Evolutionary conservation across 257 asterid genomes (phyloP).

Genomic region (Paraleonurus japonicus): DNA sequence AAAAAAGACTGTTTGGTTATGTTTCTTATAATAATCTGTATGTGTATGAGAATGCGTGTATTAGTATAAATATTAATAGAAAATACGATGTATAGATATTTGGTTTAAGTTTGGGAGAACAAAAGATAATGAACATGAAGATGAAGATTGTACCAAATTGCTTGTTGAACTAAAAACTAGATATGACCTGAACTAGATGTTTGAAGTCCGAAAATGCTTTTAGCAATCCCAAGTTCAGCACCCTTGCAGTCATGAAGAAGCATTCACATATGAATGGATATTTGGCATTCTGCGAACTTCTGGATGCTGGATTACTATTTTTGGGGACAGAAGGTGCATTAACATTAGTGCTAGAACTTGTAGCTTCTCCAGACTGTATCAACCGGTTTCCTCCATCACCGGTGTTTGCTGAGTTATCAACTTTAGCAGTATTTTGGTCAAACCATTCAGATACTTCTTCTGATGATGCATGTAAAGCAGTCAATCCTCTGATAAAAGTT

Average conservation of each 20-base stretch:
- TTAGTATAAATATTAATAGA: background rate
- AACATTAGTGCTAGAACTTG: conserved; percentile 56
- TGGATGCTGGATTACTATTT: conserved; percentile 35
- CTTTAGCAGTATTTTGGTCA: conserved; percentile 40
- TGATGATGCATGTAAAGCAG: conserved; percentile 95
- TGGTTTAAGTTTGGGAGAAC: background rate
- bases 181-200: conserved; percentile 88
- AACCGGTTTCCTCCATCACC: conserved; percentile 55
- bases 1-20: background rate
- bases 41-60: background rate
- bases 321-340: conserved; percentile 40
- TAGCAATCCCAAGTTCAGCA: conserved; percentile 84
- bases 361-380: conserved; percentile 71
- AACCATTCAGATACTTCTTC: conserved; percentile 92
- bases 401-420: conserved; percentile 31
- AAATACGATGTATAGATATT: background rate
- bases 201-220: conserved; percentile 94
- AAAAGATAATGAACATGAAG: background rate
- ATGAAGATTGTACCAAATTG: too few relatives aligned
- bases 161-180: background rate
- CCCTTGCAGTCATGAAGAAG: conserved; percentile 98
- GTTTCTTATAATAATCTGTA: background rate
- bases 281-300: conserved; percentile 52
- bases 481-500: conserved; percentile 64
- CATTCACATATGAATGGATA: conserved; percentile 93